phyloP scores from a whole-genome alignment of 2,329 filamentous ascomycete species.

The Cladosporium colombiae region DNA sequence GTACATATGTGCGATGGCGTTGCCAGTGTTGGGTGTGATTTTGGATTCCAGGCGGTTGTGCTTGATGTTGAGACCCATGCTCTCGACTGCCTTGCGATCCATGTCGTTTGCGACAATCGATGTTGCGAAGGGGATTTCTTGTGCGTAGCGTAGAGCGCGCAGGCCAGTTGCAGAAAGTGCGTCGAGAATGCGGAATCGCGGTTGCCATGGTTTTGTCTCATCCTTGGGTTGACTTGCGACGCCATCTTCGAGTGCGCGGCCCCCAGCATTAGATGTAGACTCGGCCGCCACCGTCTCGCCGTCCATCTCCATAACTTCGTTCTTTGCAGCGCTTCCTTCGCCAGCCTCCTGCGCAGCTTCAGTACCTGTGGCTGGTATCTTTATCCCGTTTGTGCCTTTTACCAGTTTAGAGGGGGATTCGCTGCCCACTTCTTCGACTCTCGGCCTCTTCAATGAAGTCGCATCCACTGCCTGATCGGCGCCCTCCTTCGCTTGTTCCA shows the following conservation, averaged over 20 bases:
- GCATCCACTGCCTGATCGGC: conserved; percentile 11
- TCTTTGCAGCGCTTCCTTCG: background rate
- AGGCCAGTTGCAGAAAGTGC: conserved; percentile 92
- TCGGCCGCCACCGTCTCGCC: background rate
- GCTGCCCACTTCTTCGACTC: conserved; percentile 11
- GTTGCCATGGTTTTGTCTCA: conserved; percentile 30
- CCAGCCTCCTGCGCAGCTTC: conserved; percentile 13
- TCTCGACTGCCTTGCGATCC: conserved; percentile 52
- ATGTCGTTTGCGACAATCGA: conserved; percentile 77
- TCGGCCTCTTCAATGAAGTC: conserved; percentile 13
- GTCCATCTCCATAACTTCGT: conserved; percentile 11
- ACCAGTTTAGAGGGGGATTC: conserved; percentile 16
- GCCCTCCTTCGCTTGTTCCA: conserved; percentile 14
- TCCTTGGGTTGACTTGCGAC: conserved; percentile 16
- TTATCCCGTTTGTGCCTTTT: conserved; percentile 14
- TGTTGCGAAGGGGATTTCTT: conserved; percentile 68
- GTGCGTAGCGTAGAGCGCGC: conserved; percentile 84
- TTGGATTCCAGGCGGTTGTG: conserved; percentile 75
- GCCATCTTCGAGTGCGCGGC: conserved; percentile 24
- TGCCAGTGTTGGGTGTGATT: conserved; percentile 73
- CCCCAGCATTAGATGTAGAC: background rate
- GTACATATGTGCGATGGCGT: conserved; percentile 93
- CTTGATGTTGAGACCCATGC: conserved; percentile 80
- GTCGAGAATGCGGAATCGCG: conserved; percentile 81
- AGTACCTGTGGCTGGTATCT: conserved; percentile 15